Base-by-base conservation (phyloP, 2,329 filamentous ascomycete species). In the Colletotrichum scovillei region DNA sequence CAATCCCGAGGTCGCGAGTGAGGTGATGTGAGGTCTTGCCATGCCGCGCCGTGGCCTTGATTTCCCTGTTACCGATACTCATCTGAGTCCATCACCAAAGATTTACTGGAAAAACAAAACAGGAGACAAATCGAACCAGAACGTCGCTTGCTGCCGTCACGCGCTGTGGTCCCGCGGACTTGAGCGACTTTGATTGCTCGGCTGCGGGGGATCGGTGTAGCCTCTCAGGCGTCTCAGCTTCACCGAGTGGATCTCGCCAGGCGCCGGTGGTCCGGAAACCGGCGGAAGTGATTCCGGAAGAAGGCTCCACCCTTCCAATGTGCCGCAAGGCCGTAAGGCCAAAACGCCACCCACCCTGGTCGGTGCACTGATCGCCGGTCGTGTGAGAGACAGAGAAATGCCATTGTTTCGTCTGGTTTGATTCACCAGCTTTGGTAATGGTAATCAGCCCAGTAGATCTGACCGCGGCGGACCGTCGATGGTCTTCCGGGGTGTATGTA, bases 351-450 rank as follows among this genome's bases (percentile, higher is more conserved):
- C 9, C 28, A 42, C 30, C 24, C 11, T 35, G n/a, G 58, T 58
- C 57, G 65, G 58, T 57, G 69, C 53, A 53, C 58, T 63, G 60
- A 70, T 73, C 67, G 58, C 58, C 65, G 52, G 69, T 28, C 59
- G 65, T 62, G 59, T 59, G 67, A 65, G 59, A 64, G 59, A 38
- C 60, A 53, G 59, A 70, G 59, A 64, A 70, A 52, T 70, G 66
- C 57, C 38, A 69, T 59, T 62, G 69, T 72, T 69, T 72, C 67
- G 67, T 42, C 70, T 65, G 70, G 59, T 73, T 73, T 60, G 70
- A 72, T 72, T 63, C 69, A 64, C 52, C 46, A 46, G 24, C 30
- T 60, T 55, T 58, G 70, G 66, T 38, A 56, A 30, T 58, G 49
- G 55, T 26, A 49, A 49, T 49, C 42, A 49, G 42, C 46, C 35